Evolutionary conservation across 75 land plant species (phyloP), one percentile per base, ranked within the genome.

Genomic region (Picea glauca): DNA sequence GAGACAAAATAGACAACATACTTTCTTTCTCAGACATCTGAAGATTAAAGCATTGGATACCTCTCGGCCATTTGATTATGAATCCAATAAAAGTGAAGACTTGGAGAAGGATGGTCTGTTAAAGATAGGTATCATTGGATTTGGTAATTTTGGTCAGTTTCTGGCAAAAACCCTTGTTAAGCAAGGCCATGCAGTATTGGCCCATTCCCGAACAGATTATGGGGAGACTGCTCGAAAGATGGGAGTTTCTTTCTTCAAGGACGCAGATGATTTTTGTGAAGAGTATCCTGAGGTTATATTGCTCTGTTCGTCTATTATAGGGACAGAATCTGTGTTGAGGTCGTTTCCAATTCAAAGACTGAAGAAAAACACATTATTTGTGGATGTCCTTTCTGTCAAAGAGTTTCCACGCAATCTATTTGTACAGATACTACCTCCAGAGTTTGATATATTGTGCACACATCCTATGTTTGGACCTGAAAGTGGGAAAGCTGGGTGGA

Each of bases 381-480:
- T 82, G 35, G 96, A 93, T 81, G 96, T 92, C 11, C 88, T 93
- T 35, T 93, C 96, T 13, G 96, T 93, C 62, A 93, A 93, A 77
- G 92, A 93, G 81, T 93, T 92, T 74, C 96, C 96, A 5, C 84
- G 83, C 63, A 85, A 81, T 64, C 85, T 91, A 56, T 83, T 93
- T 40, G 63, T 91, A 8, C 81, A 87, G 84, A 68, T 60, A 20
- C 80, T 92, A 13, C 92, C 90, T 58, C 76, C 78, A 17, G 89
- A 86, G 33, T 93, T 93, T 82, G 96, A 92, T 76, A 82, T 93
- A 38, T 76, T 93, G 21, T 93, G 96, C 84, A 93, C 96, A 30
- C 96, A 93, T 81, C 96, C 96, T 9, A 93, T 93, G 96, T 93
- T 93, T 81, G 96, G 96, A 5, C 96, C 96, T 6, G 90, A 93